A percentile compares a stretch with the other conserved stretches of the same genome.
phyloP scores from a whole-genome alignment of 805 yeast species.

The Nakazawaea populi region DNA sequence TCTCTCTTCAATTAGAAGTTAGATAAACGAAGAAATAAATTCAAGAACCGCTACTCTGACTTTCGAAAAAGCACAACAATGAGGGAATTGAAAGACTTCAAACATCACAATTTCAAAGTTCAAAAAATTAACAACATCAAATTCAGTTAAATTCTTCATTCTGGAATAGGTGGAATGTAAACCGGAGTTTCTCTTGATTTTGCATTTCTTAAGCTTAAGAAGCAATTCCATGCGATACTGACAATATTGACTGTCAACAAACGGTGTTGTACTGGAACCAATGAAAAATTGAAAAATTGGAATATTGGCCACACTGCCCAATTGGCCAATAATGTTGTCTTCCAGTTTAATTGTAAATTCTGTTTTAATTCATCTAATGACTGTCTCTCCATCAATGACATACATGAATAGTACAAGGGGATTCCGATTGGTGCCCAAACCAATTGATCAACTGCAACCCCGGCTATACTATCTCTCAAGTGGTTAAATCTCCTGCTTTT shows the following conservation, averaged over 20 bases:
- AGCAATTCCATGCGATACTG: conserved; percentile 82
- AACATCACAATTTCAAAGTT: neutral
- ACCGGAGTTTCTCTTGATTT: conserved; percentile 22
- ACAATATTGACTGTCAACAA: conserved; percentile 63
- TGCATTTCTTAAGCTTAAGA: conserved; percentile 57
- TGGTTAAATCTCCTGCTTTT: conserved; percentile 15
- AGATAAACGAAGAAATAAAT: conserved; percentile 1
- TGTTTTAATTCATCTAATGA: conserved; percentile 30
- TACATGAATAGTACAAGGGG: conserved; percentile 62
- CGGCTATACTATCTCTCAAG: conserved; percentile 29
- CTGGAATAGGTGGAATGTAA: conserved; percentile 33
- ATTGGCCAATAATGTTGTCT: conserved; percentile 65
- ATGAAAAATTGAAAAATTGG: conserved; percentile 69
- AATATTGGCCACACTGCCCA: conserved; percentile 91
- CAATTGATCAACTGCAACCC: conserved; percentile 69
- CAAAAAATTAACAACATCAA: neutral
- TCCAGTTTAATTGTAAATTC: conserved; percentile 46
- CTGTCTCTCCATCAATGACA: conserved; percentile 62
- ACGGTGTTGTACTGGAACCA: conserved; percentile 69
- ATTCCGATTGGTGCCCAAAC: conserved; percentile 74
- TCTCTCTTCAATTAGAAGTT: neutral
- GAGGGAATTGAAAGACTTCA: neutral
- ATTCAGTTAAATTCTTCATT: conserved; percentile 14
- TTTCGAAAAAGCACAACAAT: neutral
- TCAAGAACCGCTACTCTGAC: conserved; percentile 22